These are phyloP conservation scores for Uncinocarpus reesii DNA, from an alignment of 2,329 filamentous ascomycete species.

Conservation along the genomic window DNA sequence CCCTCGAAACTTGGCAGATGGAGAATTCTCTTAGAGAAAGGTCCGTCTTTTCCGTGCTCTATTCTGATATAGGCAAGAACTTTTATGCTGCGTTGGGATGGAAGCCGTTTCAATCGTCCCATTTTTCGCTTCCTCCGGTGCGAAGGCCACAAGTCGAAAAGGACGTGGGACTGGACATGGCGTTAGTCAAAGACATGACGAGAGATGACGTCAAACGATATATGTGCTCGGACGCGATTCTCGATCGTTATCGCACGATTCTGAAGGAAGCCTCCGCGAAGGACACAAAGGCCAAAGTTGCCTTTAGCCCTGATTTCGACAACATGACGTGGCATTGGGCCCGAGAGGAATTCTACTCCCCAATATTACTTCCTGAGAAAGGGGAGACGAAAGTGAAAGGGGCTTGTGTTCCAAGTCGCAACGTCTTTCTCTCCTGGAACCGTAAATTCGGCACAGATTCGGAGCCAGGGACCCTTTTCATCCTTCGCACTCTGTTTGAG, in stretches of 20 bases:
- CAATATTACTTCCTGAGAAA: conserved; percentile 48
- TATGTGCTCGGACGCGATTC: conserved; percentile 53
- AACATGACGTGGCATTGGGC: conserved; percentile 67
- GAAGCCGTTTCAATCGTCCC: conserved; percentile 61
- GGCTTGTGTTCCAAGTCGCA: conserved; percentile 47
- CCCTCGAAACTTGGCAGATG: conserved; percentile 44
- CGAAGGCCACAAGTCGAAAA: conserved; percentile 19
- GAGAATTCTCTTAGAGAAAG: conserved; percentile 32
- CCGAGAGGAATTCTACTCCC: conserved; percentile 67
- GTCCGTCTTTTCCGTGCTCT: conserved; percentile 64
- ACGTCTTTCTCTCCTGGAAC: conserved; percentile 35
- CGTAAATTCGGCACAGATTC: conserved; percentile 31
- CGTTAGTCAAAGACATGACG: conserved; percentile 25
- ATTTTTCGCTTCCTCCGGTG: conserved; percentile 53
- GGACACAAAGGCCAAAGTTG: conserved; percentile 45
- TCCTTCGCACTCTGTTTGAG: conserved; percentile 35
- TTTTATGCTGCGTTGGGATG: conserved; percentile 75
- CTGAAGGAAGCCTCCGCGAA: conserved; percentile 42
- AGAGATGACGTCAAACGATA: conserved; percentile 26
- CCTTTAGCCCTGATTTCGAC: conserved; percentile 57
- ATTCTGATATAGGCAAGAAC: conserved; percentile 72
- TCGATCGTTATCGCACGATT: conserved; percentile 53
- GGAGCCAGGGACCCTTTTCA: conserved; percentile 33
- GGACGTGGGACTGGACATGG: conserved; percentile 21
- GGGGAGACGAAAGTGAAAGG: conserved; percentile 48